Evolutionary conservation across 208 protist species (phyloP).

Genomic region (Sergeia podlipaevii): DNA sequence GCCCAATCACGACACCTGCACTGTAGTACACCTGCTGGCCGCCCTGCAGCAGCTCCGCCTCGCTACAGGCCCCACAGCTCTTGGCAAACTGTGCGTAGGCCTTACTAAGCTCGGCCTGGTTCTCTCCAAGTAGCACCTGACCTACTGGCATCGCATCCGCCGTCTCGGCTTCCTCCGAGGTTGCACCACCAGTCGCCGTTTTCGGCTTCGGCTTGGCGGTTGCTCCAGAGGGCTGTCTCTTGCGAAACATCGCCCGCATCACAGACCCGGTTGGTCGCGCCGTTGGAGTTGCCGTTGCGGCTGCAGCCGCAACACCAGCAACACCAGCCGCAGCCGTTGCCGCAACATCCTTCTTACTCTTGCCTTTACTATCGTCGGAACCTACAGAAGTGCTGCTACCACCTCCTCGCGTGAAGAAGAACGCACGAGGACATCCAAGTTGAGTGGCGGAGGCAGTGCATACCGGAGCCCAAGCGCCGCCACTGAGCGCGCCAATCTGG

Average conservation of each 20-base stretch:
- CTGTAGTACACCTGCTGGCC: constrained; percentile 70
- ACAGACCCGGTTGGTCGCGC: neutral
- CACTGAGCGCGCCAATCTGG: too few relatives aligned
- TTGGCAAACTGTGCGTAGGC: constrained; percentile 54
- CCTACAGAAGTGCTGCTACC: too few relatives aligned
- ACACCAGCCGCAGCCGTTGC: too few relatives aligned
- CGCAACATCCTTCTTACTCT: too few relatives aligned
- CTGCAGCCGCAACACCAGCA: too few relatives aligned
- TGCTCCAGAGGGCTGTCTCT: neutral
- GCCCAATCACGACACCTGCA: constrained; percentile 34
- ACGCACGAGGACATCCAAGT: too few relatives aligned
- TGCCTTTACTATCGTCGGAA: too few relatives aligned
- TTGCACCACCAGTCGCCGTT: constrained; percentile 20
- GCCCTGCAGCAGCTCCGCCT: constrained; percentile 58
- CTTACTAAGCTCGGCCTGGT: constrained; percentile 15
- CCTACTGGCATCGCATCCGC: neutral
- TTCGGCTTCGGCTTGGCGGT: constrained; percentile 8
- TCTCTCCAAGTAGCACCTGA: neutral
- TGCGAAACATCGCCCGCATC: neutral
- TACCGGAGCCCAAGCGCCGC: too few relatives aligned
- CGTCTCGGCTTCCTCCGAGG: constrained; percentile 21
- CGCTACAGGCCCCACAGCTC: constrained; percentile 35
- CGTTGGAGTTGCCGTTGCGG: constrained; percentile 7
- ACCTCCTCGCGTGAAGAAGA: too few relatives aligned
- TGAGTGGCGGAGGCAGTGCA: too few relatives aligned